Percentiles rank a stretch among this genome's conserved stretches.
Evolutionary conservation across 2,329 filamentous ascomycete genomes (phyloP).

Genomic region (Pezicula radicicola): DNA sequence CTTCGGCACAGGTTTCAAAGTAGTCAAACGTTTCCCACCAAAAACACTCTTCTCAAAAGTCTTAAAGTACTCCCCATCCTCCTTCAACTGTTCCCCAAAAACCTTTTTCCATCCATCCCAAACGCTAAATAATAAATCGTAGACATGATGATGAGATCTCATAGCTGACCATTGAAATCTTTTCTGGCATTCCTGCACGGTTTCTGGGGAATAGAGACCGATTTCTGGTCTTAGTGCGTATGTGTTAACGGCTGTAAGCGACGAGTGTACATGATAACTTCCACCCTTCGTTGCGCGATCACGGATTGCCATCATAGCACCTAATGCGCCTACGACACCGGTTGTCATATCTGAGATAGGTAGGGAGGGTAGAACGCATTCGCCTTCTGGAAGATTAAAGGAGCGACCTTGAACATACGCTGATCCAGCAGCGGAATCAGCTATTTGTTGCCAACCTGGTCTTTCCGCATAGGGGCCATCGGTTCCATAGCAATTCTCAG

Average conservation of each 20-base stretch:
- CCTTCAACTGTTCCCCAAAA: not conserved
- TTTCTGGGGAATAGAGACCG: constrained; percentile 48
- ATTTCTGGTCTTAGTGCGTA: constrained; percentile 50
- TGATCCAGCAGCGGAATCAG: constrained; percentile 56
- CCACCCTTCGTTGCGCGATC: constrained; percentile 58
- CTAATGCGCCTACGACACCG: constrained; percentile 64
- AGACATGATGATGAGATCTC: constrained; percentile 2
- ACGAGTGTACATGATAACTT: constrained; percentile 60
- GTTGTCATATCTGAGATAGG: constrained; percentile 64
- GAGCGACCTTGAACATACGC: constrained; percentile 56
- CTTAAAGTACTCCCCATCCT: not conserved
- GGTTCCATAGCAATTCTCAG: constrained; percentile 47
- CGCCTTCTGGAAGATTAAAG: constrained; percentile 54
- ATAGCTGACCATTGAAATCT: not conserved
- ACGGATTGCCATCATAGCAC: constrained; percentile 59
- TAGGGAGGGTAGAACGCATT: constrained; percentile 61
- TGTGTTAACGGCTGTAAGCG: constrained; percentile 63
- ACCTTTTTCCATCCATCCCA: constrained; percentile 3
- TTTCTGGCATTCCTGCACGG: constrained; percentile 24
- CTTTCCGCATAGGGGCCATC: constrained; percentile 41
- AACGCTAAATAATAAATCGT: constrained; percentile 4
- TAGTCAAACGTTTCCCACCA: not conserved
- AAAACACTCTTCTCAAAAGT: not conserved
- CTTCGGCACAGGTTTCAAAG: not conserved
- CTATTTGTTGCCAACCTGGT: constrained; percentile 59